phyloP scores from a whole-genome alignment of 2,329 filamentous ascomycete species.

The Coniochaeta ligniaria region DNA sequence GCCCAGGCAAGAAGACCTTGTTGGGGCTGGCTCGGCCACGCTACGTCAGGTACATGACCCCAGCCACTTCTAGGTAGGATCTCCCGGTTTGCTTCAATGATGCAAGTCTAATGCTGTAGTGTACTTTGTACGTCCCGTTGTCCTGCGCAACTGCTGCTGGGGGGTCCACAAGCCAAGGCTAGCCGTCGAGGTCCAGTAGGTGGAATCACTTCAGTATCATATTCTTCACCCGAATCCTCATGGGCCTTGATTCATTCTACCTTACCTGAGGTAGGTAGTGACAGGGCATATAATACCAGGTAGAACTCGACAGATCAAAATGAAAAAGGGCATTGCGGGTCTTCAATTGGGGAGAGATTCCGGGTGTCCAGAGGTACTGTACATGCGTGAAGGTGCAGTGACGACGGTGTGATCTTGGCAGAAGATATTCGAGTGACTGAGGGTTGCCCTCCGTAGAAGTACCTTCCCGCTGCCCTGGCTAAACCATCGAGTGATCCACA shows the following conservation, averaged over 20 bases:
- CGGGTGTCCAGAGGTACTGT: no score
- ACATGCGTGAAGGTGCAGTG: neutral
- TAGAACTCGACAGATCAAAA: no score
- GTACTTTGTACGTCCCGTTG: neutral
- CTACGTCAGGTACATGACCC: neutral
- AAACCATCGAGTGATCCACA: neutral
- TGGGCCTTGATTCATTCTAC: no score
- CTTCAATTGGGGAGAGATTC: no score
- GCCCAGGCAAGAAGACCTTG: neutral
- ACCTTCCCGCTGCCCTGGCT: constrained; percentile 1
- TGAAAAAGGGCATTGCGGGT: no score
- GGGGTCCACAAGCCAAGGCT: neutral
- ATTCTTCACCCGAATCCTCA: neutral
- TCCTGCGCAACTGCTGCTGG: neutral
- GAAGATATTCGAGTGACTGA: neutral
- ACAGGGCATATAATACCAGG: no score
- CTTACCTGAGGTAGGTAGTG: no score
- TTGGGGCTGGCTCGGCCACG: neutral
- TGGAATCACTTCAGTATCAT: neutral
- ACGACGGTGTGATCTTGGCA: neutral
- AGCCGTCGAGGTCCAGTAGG: neutral
- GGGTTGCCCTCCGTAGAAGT: neutral
- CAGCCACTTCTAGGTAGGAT: neutral
- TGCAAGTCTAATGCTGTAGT: neutral
- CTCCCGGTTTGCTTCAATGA: neutral